Evolutionary conservation across 140 eudicot genomes (phyloP).

Genomic region (Stevia rebaudiana): DNA sequence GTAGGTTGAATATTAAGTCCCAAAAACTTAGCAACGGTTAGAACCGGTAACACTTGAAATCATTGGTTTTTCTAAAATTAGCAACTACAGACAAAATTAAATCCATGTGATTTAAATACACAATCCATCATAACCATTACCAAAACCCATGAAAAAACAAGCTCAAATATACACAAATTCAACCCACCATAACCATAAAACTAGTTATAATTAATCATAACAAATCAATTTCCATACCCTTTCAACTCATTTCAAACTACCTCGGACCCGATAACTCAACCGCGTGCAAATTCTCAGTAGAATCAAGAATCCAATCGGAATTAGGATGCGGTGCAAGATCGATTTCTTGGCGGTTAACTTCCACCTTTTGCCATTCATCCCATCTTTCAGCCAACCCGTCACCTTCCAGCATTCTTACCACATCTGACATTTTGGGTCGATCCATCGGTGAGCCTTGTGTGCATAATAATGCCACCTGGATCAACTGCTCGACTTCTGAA

Average conservation of each 20-base stretch:
- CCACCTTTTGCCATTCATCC: slow-evolving; percentile 98
- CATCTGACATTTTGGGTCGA: slow-evolving; percentile 95
- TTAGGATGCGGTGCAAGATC: slow-evolving; percentile 68
- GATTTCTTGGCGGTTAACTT: slow-evolving; percentile 70
- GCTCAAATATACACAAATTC: slow-evolving; percentile 25
- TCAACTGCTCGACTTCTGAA: slow-evolving; percentile 77
- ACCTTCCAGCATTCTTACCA: slow-evolving; percentile 87
- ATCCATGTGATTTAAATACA: background rate
- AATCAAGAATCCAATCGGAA: slow-evolving; percentile 90
- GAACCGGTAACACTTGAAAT: no score
- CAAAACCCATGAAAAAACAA: slow-evolving; percentile 9
- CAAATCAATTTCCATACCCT: background rate
- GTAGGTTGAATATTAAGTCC: no score
- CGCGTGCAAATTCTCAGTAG: slow-evolving; percentile 79
- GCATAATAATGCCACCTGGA: slow-evolving; percentile 80
- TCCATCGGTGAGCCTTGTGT: slow-evolving; percentile 88
- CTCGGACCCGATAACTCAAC: slow-evolving; percentile 91
- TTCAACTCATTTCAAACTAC: slow-evolving; percentile 24
- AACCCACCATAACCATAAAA: slow-evolving; percentile 26
- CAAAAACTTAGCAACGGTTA: no score
- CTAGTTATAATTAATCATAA: background rate
- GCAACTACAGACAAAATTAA: slow-evolving; percentile 11
- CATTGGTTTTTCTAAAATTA: no score
- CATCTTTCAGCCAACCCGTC: slow-evolving; percentile 90
- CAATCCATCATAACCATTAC: slow-evolving; percentile 12